These are phyloP conservation scores for Fusarium setosum DNA, from an alignment of 2,329 filamentous ascomycete genomes.

Conservation along the genomic window DNA sequence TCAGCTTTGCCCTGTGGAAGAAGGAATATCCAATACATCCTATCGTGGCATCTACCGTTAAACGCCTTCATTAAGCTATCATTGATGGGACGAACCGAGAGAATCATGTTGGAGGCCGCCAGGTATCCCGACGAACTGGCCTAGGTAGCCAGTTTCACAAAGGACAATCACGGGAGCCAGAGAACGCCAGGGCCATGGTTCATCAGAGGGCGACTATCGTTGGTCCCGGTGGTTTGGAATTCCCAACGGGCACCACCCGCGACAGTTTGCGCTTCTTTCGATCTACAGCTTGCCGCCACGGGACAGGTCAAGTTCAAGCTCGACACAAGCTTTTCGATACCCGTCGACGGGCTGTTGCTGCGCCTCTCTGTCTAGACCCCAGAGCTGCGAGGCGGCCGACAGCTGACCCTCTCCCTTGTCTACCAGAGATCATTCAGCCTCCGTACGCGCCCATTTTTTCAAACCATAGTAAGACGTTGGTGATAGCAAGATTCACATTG, in stretches of 20 bases:
- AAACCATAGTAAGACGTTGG: background rate
- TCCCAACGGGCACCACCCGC: too few species aligned
- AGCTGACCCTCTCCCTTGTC: conserved; percentile 13
- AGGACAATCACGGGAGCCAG: background rate
- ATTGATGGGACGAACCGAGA: conserved; percentile 1
- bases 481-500: background rate
- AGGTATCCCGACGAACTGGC: background rate
- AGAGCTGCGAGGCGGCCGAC: conserved; percentile 9
- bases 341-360: conserved; percentile 10
- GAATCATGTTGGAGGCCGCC: background rate
- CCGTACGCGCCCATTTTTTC: background rate
- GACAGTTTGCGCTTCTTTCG: too few species aligned
- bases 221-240: too few species aligned
- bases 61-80: background rate
- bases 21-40: background rate
- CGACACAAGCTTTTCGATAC: background rate
- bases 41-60: background rate
- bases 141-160: conserved; percentile 13
- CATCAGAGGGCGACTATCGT: too few species aligned
- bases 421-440: too few species aligned
- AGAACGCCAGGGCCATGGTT: background rate
- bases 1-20: background rate
- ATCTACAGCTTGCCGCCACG: conserved; percentile 31
- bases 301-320: conserved; percentile 17
- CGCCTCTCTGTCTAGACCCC: conserved; percentile 26